Percentiles rank a stretch among this genome's conserved stretches.
Conservation (phyloP, 768 basidiomycete species). For the Trametes cingulata region DNA sequence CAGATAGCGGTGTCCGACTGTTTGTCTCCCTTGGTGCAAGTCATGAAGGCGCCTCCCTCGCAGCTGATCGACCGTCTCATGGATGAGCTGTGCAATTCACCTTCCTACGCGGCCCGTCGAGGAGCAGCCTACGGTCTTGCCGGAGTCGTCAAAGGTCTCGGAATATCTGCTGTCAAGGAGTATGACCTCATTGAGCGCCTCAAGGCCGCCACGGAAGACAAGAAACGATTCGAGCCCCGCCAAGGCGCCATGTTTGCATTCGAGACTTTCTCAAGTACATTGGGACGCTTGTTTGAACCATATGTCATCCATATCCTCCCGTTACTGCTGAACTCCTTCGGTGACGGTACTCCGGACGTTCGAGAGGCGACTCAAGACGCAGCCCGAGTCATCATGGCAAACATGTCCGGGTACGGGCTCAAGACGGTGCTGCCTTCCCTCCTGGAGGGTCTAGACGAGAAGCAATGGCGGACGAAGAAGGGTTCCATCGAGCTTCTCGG, state of each 20-base stretch:
- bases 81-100: conserved; percentile 70
- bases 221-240: conserved; percentile 81
- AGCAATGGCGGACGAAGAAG: conserved; percentile 97
- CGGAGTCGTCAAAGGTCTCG: conserved; percentile 89
- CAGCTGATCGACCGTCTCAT: conserved; percentile 76
- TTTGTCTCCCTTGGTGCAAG: conserved; percentile 79
- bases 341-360: conserved; percentile 84
- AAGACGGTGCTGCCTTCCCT: conserved; percentile 92
- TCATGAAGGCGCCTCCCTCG: conserved; percentile 61
- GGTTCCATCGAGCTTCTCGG: conserved; percentile 96
- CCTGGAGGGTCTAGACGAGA: conserved; percentile 90
- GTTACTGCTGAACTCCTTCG: conserved; percentile 79
- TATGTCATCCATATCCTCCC: conserved; percentile 87
- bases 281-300: conserved; percentile 92
- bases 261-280: conserved; percentile 83
- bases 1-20: conserved; percentile 97
- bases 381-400: conserved; percentile 91
- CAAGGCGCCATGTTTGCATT: conserved; percentile 96
- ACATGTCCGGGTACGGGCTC: conserved; percentile 92
- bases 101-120: conserved; percentile 92
- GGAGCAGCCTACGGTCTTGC: conserved; percentile 97
- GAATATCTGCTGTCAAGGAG: conserved; percentile 83
- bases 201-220: conserved; percentile 79
- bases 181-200: conserved; percentile 76
- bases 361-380: conserved; percentile 93